phyloP scores from a whole-genome alignment of 75 land plant species.

The Pseudotsuga menziesii region DNA sequence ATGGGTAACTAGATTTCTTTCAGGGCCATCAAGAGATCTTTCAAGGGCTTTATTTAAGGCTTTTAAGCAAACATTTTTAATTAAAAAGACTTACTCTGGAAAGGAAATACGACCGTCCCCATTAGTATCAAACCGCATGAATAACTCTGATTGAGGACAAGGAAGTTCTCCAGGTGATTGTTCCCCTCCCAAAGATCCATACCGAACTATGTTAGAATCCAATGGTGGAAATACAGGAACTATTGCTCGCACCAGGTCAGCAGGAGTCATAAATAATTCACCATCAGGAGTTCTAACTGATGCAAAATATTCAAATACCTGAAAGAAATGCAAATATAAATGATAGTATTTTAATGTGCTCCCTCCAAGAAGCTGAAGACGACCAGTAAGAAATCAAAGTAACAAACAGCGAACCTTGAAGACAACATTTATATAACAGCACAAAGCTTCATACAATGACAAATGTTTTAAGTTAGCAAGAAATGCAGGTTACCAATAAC shows the following conservation, averaged over 20 bases:
- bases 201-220: constrained; percentile 66
- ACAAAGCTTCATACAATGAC: neutral
- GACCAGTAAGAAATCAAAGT: neutral
- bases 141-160: constrained; percentile 75
- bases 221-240: constrained; percentile 97
- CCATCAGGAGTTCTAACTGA: constrained; percentile 49
- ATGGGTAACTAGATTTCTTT: no score
- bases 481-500: neutral
- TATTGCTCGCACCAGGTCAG: constrained; percentile 88
- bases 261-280: constrained; percentile 69
- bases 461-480: neutral
- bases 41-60: no score
- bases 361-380: neutral
- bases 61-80: neutral
- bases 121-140: constrained; percentile 88
- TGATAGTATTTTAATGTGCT: neutral
- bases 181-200: constrained; percentile 77
- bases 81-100: constrained; percentile 60
- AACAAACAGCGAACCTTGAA: neutral
- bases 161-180: constrained; percentile 58
- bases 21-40: no score
- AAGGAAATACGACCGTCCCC: constrained; percentile 91
- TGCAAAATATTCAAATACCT: constrained; percentile 97
- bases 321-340: neutral
- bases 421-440: neutral